Evolutionary conservation across 2,329 filamentous ascomycete species (phyloP).

Genomic region (Knufia fluminis): DNA sequence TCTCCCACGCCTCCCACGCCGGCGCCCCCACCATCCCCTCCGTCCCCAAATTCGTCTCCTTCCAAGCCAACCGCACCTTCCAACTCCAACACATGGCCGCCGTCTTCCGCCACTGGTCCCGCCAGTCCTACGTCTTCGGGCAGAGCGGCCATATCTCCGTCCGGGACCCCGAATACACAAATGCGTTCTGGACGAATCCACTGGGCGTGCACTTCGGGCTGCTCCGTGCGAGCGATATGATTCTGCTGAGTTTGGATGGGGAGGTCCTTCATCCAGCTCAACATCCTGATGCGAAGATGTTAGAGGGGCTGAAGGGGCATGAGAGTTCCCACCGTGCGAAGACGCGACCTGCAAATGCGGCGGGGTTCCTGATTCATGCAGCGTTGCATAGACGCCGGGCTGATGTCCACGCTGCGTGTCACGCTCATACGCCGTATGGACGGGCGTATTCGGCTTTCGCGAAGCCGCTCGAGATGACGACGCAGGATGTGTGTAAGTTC

Average conservation of each 20-base stretch:
- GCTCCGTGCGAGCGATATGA: constrained; percentile 57
- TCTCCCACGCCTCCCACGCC: constrained; percentile 23
- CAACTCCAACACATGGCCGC: constrained; percentile 58
- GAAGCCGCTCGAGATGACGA: constrained; percentile 59
- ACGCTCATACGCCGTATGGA: constrained; percentile 57
- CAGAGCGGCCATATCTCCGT: constrained; percentile 61
- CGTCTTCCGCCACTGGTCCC: constrained; percentile 59
- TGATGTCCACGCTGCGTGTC: constrained; percentile 58
- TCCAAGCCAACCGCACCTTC: constrained; percentile 52
- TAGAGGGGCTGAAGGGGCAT: not conserved
- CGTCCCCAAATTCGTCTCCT: constrained; percentile 48
- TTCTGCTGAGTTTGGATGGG: constrained; percentile 56
- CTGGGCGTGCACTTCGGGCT: constrained; percentile 57
- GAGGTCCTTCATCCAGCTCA: constrained; percentile 44
- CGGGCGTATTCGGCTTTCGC: constrained; percentile 61
- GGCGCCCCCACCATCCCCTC: constrained; percentile 32
- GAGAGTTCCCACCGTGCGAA: not conserved
- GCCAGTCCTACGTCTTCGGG: constrained; percentile 58
- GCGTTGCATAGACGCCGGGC: constrained; percentile 58
- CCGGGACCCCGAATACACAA: constrained; percentile 53
- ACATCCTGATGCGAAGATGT: constrained; percentile 38
- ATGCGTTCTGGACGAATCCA: constrained; percentile 59
- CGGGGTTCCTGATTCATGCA: constrained; percentile 61
- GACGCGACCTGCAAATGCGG: constrained; percentile 52
- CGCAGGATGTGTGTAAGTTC: constrained; percentile 29